Evolutionary conservation across 2,329 filamentous ascomycete genomes (phyloP).

Genomic region (Corinectria fuckeliana): DNA sequence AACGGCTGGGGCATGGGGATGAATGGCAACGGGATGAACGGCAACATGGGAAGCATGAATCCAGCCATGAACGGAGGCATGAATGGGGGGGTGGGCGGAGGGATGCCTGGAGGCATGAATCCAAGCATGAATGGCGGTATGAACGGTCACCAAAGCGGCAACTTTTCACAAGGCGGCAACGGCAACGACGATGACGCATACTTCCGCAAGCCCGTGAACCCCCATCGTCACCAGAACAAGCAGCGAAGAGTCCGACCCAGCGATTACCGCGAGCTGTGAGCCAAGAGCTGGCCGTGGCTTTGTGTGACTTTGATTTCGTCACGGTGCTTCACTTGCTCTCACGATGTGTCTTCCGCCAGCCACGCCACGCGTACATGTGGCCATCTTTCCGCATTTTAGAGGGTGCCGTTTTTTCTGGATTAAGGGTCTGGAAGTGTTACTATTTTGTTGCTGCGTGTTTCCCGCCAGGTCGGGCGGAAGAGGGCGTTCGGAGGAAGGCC

Average conservation of each 20-base stretch:
- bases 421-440: conserved; percentile 11
- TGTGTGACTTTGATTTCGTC: conserved; percentile 3
- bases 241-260: conserved; percentile 82
- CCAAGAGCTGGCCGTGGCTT: not conserved
- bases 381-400: conserved; percentile 5
- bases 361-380: conserved; percentile 7
- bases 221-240: conserved; percentile 84
- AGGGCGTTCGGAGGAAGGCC: conserved; percentile 26
- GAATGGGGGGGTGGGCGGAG: conserved; percentile 45
- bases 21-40: conserved; percentile 37
- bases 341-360: not conserved
- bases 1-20: conserved; percentile 38
- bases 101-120: conserved; percentile 41
- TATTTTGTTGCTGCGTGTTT: conserved; percentile 24
- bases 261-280: conserved; percentile 84
- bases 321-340: not conserved
- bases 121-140: conserved; percentile 31
- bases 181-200: conserved; percentile 88
- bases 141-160: conserved; percentile 45
- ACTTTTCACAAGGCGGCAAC: conserved; percentile 58
- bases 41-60: conserved; percentile 47
- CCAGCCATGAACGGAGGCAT: conserved; percentile 45
- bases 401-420: conserved; percentile 13
- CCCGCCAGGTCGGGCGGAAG: conserved; percentile 24
- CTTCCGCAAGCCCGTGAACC: conserved; percentile 94